Percentiles rank a stretch among this genome's conserved stretches.
phyloP scores from a whole-genome alignment of 169 alveolate species.

The Plasmodium vinckei region DNA sequence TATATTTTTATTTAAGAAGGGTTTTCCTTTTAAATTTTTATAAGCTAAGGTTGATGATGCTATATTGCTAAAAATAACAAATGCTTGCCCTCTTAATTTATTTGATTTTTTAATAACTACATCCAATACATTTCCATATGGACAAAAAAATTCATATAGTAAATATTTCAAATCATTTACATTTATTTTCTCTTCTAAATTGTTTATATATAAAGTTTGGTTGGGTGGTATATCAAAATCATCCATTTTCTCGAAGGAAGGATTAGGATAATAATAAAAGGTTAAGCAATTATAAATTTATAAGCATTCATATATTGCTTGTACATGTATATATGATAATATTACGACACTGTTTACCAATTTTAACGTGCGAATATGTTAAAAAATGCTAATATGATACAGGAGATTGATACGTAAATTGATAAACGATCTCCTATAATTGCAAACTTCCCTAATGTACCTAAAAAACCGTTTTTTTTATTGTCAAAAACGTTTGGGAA shows the following conservation, averaged over 20 bases:
- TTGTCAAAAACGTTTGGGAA: conserved; percentile 92
- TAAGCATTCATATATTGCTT: neutral
- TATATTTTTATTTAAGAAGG: conserved; percentile 81
- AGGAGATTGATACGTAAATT: conserved; percentile 92
- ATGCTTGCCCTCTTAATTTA: conserved; percentile 89
- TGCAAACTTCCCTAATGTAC: conserved; percentile 95
- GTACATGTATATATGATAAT: neutral
- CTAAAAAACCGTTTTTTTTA: conserved; percentile 92
- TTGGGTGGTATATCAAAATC: conserved; percentile 85
- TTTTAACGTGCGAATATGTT: conserved; percentile 90
- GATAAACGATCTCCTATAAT: conserved; percentile 96
- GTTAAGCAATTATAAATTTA: neutral
- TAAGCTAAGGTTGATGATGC: conserved; percentile 88
- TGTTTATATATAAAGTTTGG: conserved; percentile 88
- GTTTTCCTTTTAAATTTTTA: conserved; percentile 85
- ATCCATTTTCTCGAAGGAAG: conserved; percentile 14
- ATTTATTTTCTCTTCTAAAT: conserved; percentile 86
- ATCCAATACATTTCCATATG: conserved; percentile 87
- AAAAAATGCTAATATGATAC: conserved; percentile 91
- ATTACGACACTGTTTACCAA: no score
- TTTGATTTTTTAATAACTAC: conserved; percentile 81
- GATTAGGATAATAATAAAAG: neutral
- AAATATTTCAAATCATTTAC: conserved; percentile 82
- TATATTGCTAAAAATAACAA: conserved; percentile 86
- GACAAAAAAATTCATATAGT: conserved; percentile 85